Evolutionary conservation across 106 monocot species (phyloP), one percentile per base, ranked within the genome.

Genomic region (Narthecium ossifragum): DNA sequence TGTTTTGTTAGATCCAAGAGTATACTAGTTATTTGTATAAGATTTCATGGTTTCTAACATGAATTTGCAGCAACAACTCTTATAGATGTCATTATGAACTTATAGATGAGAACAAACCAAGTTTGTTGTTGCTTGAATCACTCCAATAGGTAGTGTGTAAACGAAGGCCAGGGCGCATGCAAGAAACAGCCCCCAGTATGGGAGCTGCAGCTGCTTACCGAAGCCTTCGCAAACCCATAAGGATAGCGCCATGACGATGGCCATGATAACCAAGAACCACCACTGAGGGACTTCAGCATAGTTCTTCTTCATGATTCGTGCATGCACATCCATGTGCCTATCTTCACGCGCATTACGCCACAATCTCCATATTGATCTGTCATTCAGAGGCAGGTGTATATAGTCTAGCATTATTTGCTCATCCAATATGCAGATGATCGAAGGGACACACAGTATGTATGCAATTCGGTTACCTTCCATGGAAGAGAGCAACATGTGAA

Each of bases 241-340:
- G 7, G 36, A 37, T 37, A 37, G 36, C 5, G 36, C 36, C 11
- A 37, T 6, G 11, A 11, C 11, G 5, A 37, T 11, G 11, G 11
- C 7, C 36, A 37, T 6, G 36, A 37, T 5, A 11, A 11, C 5
- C 0, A 8, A n/a, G 32, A 56, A 56, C 56, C 56, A 56, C 56
- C 56, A 56, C 21, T 56, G 56, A 17, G 56, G 56, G 6, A 56
- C 56, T 2, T 1, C 32, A 8, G 31, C 15, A 31, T 58, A 36
- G 53, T 53, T 53, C 27, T 27, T 53, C 13, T 53, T 53, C 53
- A 53, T 53, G 13, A 53, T 5, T 10, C 53, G 26, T 53, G 53
- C 30, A 29, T 53, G 53, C 0, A 53, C 53, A 53, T 53, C 53
- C 6, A 8, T 26, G 26, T 25, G 6, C 51, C 6, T 13, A 22